Evolutionary conservation across 805 yeast species (phyloP), one percentile per base, ranked within the genome.

Genomic region (Wilhelminamyces savonicus): DNA sequence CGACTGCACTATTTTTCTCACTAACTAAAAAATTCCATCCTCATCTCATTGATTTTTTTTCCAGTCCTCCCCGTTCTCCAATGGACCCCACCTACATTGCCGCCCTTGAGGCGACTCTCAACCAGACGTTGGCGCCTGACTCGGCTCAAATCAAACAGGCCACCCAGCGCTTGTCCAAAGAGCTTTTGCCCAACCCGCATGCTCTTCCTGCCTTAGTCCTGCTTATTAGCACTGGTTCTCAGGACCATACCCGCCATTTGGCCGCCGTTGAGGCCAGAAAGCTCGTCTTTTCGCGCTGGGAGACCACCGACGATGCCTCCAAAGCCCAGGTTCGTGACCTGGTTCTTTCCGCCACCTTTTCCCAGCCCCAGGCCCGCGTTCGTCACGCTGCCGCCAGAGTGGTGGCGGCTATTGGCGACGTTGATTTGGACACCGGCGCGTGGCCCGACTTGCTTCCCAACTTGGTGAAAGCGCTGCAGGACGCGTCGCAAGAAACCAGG

Each of bases 211-310:
- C 95, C 8, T 67, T 90, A 54, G 66, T 90, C 45, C 92, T 84
- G 48, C 74, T 92, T 37, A 69, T 86, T 50, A 87, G 83, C 57
- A 70, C 67, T 42, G 77, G 79, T 43, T 60, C 69, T 23, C 78
- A 78, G 46, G 80, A 74, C 40, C 83, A 82, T 47, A 54, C 88
- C 44, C 82, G 84, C 49, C 95, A 87, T 59, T 69, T 92, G 38
- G 94, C 97, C n/a, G 94, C 96, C 38, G 95, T 92, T 39, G 98
- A 92, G 64, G 86, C 88, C 23, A 78, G 95, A 62, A 92, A 92
- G 58, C 73, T 82, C 50, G 76, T 88, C 23, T 51, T 69, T 30
- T 66, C 70, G 41, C 78, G 76, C 50, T 92, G 97, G 97, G 66
- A 59, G 23, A 41, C 46, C 5, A 58, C 71, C 24, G 72, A 69